Conservation (phyloP, 768 basidiomycete genomes). For the Piloderma croceum region DNA sequence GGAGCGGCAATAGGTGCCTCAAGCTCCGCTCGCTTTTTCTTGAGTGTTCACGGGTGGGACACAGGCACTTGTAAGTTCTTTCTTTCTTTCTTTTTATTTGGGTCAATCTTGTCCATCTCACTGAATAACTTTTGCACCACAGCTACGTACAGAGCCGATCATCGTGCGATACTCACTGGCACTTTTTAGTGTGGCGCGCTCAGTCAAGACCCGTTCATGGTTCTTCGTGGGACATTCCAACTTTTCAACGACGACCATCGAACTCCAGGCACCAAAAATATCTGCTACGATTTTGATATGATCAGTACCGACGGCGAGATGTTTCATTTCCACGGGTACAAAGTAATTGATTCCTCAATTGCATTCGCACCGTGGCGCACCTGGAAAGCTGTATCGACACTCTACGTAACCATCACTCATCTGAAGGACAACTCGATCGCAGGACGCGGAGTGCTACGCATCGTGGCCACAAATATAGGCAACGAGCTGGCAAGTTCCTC, state of each 20-base stretch:
- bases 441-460: conserved; percentile 8
- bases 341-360: too few relatives aligned
- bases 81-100: background rate
- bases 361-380: conserved; percentile 8
- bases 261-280: conserved; percentile 3
- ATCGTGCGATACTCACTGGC: conserved; percentile 10
- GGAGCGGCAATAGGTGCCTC: conserved; percentile 9
- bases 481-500: conserved; percentile 9
- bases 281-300: conserved; percentile 12
- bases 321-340: conserved; percentile 10
- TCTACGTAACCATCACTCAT: conserved; percentile 11
- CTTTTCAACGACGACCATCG: conserved; percentile 11
- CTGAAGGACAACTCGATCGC: conserved; percentile 7
- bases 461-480: conserved; percentile 10
- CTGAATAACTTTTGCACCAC: background rate
- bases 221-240: conserved; percentile 11
- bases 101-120: too few relatives aligned
- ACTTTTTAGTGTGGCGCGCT: conserved; percentile 14
- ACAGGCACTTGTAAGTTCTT: conserved; percentile 5
- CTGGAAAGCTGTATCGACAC: conserved; percentile 15
- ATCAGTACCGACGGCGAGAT: conserved; percentile 10
- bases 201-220: conserved; percentile 9
- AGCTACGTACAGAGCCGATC: conserved; percentile 12
- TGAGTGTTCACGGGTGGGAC: conserved; percentile 10
- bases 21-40: conserved; percentile 10